These are phyloP conservation scores for Fusarium sarcochroum DNA, from an alignment of 2,329 filamentous ascomycete species.

Conservation along the genomic window DNA sequence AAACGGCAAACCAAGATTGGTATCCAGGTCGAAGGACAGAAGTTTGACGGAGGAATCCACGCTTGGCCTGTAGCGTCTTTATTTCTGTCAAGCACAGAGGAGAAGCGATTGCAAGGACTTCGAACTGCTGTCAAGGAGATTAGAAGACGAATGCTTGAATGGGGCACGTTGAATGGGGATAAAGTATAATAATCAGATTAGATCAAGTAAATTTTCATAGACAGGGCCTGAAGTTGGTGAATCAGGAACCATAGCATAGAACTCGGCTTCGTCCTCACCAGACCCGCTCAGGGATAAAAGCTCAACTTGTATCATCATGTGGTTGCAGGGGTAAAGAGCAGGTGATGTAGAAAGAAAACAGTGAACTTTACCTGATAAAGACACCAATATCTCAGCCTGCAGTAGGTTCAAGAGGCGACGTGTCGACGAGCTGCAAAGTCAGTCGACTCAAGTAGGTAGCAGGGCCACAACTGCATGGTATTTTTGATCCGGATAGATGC, in stretches of 20 bases:
- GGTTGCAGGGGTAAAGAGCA: constrained; percentile 7
- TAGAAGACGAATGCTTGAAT: constrained; percentile 50
- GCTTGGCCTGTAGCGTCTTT: constrained; percentile 83
- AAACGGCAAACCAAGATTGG: constrained; percentile 67
- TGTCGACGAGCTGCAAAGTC: constrained; percentile 2
- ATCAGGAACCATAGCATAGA: constrained; percentile 61
- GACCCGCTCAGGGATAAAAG: constrained; percentile 54
- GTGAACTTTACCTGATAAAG: constrained; percentile 24
- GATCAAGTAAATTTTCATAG: constrained; percentile 71
- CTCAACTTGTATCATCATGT: constrained; percentile 60
- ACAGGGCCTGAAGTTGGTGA: constrained; percentile 44
- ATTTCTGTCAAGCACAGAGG: constrained; percentile 66
- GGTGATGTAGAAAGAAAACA: background rate
- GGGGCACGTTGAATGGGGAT: constrained; percentile 30
- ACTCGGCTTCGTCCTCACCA: constrained; percentile 65
- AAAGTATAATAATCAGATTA: constrained; percentile 68
- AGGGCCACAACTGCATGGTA: constrained; percentile 1
- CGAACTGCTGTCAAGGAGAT: constrained; percentile 57
- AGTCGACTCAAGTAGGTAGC: constrained; percentile 9
- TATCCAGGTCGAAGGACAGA: constrained; percentile 68
- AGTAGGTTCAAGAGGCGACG: background rate
- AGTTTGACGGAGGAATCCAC: constrained; percentile 78
- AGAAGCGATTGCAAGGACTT: constrained; percentile 67
- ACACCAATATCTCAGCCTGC: constrained; percentile 7
- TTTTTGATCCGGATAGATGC: constrained; percentile 9